Base-by-base conservation (phyloP, 768 basidiomycete species). In the Leccinum rimulosum region DNA sequence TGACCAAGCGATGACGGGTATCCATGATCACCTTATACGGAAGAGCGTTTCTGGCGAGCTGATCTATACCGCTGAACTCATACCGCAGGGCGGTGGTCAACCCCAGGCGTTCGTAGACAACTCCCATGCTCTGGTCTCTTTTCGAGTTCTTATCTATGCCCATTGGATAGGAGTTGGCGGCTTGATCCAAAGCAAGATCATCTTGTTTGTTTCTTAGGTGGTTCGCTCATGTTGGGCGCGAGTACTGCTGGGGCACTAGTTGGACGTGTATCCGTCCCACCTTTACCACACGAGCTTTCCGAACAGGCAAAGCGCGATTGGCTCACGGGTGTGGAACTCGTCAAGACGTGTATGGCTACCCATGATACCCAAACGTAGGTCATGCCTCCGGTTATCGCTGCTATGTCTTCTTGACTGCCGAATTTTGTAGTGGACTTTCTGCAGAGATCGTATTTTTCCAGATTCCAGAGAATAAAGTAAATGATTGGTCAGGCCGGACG, bases 201-300 rank as follows among this genome's bases (percentile, higher is more conserved):
- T 70, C 84, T 98, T 35, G 94, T 91, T 3, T 98, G 95, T 75
- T 98, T 97, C 84, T 77, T 98, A 35, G 93, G 88, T 19, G 95
- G 94, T 3, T 91, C 91, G 1, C 83, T 98, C 57, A 86, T 98
- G 80, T 83, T 98, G 3, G 94, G 95, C 12, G 91, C 93, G 14
- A 91, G 89, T 3, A 82, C 78, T 2, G 75, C 85, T 3, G 88
- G 88, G 53, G 80, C 87, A 0, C 59, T 79, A 17, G 74, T 72
- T 3, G 69, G 79, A 10, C 76, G 73, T 3, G 84, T 89, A 6
- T 88, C 88, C 10, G 71, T 90, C 33, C 91, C 91, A 12, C 91
- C 92, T 0, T 77, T 75, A 27, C 72, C 76, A n/a, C 76, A 78
- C 3, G 80, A 91, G 61, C 78, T 95, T n/a, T 78, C 86, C 1